Base-by-base conservation (phyloP, 371 early-diverging fungal species). In the Nematocida sp. region DNA sequence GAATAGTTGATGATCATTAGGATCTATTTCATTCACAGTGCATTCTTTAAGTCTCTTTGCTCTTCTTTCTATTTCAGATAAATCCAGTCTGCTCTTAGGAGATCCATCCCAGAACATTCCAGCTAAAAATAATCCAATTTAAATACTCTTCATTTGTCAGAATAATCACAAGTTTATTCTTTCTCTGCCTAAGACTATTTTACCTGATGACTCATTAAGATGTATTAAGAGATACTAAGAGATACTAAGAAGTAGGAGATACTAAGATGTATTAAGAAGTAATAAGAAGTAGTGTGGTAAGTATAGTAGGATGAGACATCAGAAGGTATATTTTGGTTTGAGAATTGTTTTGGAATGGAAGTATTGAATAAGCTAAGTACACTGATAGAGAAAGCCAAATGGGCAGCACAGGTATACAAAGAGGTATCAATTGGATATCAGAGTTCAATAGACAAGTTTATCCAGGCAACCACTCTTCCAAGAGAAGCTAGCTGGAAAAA, bases 261-360 rank as follows among this genome's bases (percentile, higher is more conserved):
- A n/a, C n/a, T n/a, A n/a, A n/a, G n/a, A n/a, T n/a, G n/a, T n/a
- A n/a, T n/a, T n/a, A n/a, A n/a, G n/a, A n/a, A n/a, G n/a, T n/a
- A n/a, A n/a, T n/a, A n/a, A n/a, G n/a, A n/a, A n/a, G n/a, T n/a
- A n/a, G n/a, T n/a, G n/a, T n/a, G n/a, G n/a, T n/a, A n/a, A n/a
- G n/a, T n/a, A n/a, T n/a, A n/a, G n/a, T n/a, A n/a, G n/a, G n/a
- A n/a, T n/a, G n/a, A n/a, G n/a, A n/a, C n/a, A n/a, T n/a, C n/a
- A n/a, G n/a, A n/a, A n/a, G n/a, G n/a, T n/a, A n/a, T n/a, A n/a
- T n/a, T n/a, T n/a, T n/a, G n/a, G n/a, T n/a, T n/a, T n/a, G n/a
- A n/a, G n/a, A n/a, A 35, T 51, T 64, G 51, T 31, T 51, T 64
- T 64, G 62, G 52, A 17, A 64, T 64, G 65, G 38, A 64, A 13